Conservation (phyloP, 2,329 filamentous ascomycete species). For the Plectosphaerella cucumerina region DNA sequence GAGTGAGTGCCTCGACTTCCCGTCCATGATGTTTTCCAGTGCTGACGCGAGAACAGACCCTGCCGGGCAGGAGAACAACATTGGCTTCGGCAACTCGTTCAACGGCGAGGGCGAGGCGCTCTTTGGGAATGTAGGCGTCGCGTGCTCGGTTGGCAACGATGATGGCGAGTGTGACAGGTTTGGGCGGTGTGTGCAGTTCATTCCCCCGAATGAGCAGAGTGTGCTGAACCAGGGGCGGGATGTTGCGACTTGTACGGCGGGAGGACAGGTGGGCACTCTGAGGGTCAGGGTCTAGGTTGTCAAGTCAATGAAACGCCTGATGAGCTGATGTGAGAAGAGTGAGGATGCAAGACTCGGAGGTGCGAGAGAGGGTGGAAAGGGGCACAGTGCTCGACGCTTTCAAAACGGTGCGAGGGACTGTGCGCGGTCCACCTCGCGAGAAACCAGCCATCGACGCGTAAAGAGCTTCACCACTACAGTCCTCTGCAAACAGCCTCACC, state of each 20-base stretch:
- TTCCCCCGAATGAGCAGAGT: conserved; percentile 6
- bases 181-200: conserved; percentile 5
- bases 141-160: conserved; percentile 5
- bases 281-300: background rate
- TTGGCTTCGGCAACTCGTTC: conserved; percentile 2
- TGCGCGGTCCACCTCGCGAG: no score
- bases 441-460: background rate
- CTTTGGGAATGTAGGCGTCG: conserved; percentile 5
- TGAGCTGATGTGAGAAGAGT: no score
- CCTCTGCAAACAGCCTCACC: background rate
- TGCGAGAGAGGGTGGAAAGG: no score
- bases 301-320: no score
- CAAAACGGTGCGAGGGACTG: background rate
- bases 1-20: background rate
- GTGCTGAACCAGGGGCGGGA: conserved; percentile 5
- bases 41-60: background rate
- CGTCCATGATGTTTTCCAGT: background rate
- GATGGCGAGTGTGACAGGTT: conserved; percentile 9
- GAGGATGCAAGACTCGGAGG: no score
- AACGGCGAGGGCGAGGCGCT: conserved; percentile 7
- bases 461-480: no score
- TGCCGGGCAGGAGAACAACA: background rate
- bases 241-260: conserved; percentile 5
- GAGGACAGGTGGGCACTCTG: conserved; percentile 8
- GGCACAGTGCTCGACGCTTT: background rate